Evolutionary conservation across 192 early-diverging fungal genomes (phyloP), one percentile per base, ranked within the genome.

Genomic region (Umbelopsis ramanniana): DNA sequence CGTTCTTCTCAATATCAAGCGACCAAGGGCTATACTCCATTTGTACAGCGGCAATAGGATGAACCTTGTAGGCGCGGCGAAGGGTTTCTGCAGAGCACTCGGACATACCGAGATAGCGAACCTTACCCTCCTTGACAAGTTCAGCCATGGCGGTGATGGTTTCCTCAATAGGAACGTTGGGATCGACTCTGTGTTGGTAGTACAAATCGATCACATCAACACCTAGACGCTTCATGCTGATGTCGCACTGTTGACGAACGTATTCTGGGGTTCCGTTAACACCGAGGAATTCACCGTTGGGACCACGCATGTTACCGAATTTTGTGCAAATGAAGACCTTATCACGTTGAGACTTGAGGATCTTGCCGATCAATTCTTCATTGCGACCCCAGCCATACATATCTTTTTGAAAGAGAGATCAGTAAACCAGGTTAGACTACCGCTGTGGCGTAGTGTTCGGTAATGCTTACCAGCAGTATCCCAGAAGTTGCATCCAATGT

Each of bases 111-210:
- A 92, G 77, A 69, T 83, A 85, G 22, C 72, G 48, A 29, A 92
- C 79, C 71, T 89, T 91, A 67, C 91, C 91, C 71, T 89, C 84
- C 72, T 90, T 88, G 35, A 91, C 87, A 4, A 90, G 84, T 43
- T 86, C 83, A 35, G 87, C 88, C 83, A 92, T 84, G 19, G 86
- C 86, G 0, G 43, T 52, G 11, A 91, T 83, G 8, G 89, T 92
- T 11, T 87, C 87, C 70, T 89, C 87, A 73, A 91, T 88, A 0
- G 87, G 86, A 3, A 74, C 85, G 19, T 79, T 76, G 12, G 83
- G 83, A 57, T 89, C 90, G 11, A 91, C 76, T 52, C 90, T 83
- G 67, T 89, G 88, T 60, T 83, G 80, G 69, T 90, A 89, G 67
- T 89, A 92, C 33, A 92, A 73, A 67, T 92, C 91, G 55, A 92